Evolutionary conservation across 352 stramenopile genomes (phyloP).

Genomic region (Phytophthora boehmeriae): DNA sequence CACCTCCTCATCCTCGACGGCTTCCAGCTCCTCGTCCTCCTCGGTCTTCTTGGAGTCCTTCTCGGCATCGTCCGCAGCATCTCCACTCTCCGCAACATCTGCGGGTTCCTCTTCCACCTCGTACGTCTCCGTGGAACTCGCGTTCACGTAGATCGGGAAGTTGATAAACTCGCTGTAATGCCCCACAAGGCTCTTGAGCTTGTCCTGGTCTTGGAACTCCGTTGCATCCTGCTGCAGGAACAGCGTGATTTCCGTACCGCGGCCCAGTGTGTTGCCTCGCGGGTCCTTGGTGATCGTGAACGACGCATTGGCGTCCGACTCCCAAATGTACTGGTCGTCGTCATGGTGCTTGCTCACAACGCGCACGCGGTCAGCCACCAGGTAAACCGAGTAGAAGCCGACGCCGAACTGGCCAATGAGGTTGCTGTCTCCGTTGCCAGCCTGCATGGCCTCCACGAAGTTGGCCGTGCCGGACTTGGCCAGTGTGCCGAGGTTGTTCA

Average conservation of each 20-base stretch:
- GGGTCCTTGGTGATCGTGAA: slow-evolving; percentile 98
- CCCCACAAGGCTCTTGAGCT: slow-evolving; percentile 95
- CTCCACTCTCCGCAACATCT: slow-evolving; percentile 61
- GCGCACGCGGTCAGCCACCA: slow-evolving; percentile 95
- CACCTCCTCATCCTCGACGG: slow-evolving; percentile 71
- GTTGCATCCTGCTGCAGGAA: slow-evolving; percentile 98
- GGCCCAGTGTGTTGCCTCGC: slow-evolving; percentile 94
- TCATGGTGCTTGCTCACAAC: slow-evolving; percentile 98
- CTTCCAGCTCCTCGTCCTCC: slow-evolving; percentile 73
- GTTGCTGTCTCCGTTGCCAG: slow-evolving; percentile 90
- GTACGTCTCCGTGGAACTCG: slow-evolving; percentile 91
- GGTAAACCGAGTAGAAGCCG: slow-evolving; percentile 99
- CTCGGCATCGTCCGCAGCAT: slow-evolving; percentile 55
- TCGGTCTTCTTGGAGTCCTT: slow-evolving; percentile 53
- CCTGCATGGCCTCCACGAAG: slow-evolving; percentile 97
- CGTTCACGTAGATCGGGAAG: slow-evolving; percentile 99
- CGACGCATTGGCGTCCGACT: slow-evolving; percentile 95
- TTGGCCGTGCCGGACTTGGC: slow-evolving; percentile 99
- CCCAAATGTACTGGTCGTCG: slow-evolving; percentile 99
- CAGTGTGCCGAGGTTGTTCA: slow-evolving; percentile 97
- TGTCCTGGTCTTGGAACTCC: slow-evolving; percentile 95
- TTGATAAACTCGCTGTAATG: slow-evolving; percentile 99
- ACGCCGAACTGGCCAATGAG: slow-evolving; percentile 99
- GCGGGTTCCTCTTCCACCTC: slow-evolving; percentile 91
- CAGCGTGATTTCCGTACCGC: slow-evolving; percentile 99